Evolutionary conservation across 306 rosid genomes (phyloP).

Genomic region (Cucurbita pepo): DNA sequence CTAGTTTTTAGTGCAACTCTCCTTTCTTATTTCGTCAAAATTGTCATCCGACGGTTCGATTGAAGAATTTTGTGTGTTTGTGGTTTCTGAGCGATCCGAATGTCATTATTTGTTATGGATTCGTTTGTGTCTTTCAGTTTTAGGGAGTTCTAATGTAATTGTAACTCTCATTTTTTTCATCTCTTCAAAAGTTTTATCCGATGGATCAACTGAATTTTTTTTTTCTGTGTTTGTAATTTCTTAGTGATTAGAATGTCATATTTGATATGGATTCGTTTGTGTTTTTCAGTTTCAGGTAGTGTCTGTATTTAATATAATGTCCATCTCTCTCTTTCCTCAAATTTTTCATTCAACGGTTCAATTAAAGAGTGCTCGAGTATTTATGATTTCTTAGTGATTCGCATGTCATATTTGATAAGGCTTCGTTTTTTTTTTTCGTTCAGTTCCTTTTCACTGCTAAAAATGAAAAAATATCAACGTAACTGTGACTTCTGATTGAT

Average conservation of each 20-base stretch:
- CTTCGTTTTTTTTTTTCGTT: background rate
- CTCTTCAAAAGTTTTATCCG: background rate
- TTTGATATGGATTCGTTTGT: background rate
- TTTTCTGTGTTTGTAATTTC: background rate
- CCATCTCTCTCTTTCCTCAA: background rate
- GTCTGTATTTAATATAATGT: background rate
- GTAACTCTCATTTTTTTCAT: background rate
- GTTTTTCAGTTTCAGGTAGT: background rate
- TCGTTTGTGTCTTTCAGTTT: background rate
- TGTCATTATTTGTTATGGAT: background rate
- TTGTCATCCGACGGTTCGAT: too few species aligned
- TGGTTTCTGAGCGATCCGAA: background rate
- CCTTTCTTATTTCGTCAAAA: background rate
- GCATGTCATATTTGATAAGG: too few species aligned
- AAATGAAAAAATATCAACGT: background rate
- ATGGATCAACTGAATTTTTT: background rate
- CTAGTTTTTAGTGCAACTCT: background rate
- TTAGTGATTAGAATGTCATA: background rate
- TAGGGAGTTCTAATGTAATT: background rate
- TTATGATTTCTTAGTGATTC: too few species aligned
- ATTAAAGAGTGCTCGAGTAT: too few species aligned
- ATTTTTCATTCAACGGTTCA: too few species aligned
- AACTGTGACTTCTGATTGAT: background rate
- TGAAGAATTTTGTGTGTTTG: background rate
- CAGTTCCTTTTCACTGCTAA: background rate